phyloP scores from a whole-genome alignment of 78 protist species.

The Capsaspora owczarzaki region DNA sequence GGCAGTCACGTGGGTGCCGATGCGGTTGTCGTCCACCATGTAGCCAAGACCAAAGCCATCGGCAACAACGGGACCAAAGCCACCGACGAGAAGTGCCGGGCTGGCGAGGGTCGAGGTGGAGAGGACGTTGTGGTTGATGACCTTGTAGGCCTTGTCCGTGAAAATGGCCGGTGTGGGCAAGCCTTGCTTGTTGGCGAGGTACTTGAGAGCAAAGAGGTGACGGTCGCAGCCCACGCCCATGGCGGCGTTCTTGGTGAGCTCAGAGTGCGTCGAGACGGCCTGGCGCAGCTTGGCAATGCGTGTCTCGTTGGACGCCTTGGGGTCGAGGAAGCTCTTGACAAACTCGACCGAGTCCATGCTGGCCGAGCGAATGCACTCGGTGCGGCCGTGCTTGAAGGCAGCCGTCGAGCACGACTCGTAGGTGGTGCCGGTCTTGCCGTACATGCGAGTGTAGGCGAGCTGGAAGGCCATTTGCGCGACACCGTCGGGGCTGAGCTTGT shows the following conservation, averaged over 20 bases:
- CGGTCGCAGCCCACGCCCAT: slow-evolving; percentile 31
- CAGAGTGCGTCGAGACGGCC: slow-evolving; percentile 19
- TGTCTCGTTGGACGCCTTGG: neutral
- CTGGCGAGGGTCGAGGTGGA: slow-evolving; percentile 27
- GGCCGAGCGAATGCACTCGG: slow-evolving; percentile 53
- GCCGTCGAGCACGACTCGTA: slow-evolving; percentile 53
- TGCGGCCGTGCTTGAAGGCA: slow-evolving; percentile 53
- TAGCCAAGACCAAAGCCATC: slow-evolving; percentile 64
- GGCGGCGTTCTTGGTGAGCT: slow-evolving; percentile 21
- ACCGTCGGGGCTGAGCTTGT: slow-evolving; percentile 41
- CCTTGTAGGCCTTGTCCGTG: neutral
- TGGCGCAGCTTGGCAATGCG: neutral
- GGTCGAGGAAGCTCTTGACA: slow-evolving; percentile 6
- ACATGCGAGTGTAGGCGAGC: slow-evolving; percentile 26
- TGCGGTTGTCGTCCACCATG: neutral
- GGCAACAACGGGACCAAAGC: slow-evolving; percentile 52
- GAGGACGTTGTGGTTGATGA: slow-evolving; percentile 18
- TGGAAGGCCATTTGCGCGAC: slow-evolving; percentile 47
- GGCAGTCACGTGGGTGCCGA: slow-evolving; percentile 9
- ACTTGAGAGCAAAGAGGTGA: slow-evolving; percentile 18
- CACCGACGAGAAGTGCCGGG: slow-evolving; percentile 18
- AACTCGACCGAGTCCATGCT: slow-evolving; percentile 14
- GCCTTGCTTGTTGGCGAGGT: neutral
- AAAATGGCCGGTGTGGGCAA: slow-evolving; percentile 7
- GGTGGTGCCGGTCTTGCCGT: slow-evolving; percentile 26